A percentile compares a stretch with the other conserved stretches of the same genome.
Evolutionary conservation across 495 filamentous ascomycete genomes (phyloP).

Genomic region (Amniculicola lignicola): DNA sequence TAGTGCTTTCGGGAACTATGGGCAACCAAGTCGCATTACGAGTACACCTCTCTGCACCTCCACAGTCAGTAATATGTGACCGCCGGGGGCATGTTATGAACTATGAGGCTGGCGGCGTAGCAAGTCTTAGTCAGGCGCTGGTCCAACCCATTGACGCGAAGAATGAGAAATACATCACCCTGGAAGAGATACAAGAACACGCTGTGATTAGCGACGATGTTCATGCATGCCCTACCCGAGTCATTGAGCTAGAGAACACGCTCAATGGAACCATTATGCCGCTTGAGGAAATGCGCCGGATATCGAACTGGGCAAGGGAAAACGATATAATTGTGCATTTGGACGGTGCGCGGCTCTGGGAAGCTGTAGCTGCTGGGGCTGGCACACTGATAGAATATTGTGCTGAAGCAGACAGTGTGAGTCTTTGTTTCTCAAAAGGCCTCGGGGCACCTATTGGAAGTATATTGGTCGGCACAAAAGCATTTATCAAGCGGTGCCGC

Average conservation of each 20-base stretch:
- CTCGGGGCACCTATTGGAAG: slow-evolving; percentile 85
- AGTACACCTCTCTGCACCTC: slow-evolving; percentile 64
- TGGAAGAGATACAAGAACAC: slow-evolving; percentile 66
- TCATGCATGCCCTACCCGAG: slow-evolving; percentile 67
- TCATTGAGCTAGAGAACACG: slow-evolving; percentile 86
- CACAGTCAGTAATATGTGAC: slow-evolving; percentile 68
- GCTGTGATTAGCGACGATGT: slow-evolving; percentile 53
- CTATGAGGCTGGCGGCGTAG: slow-evolving; percentile 71
- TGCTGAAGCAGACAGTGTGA: slow-evolving; percentile 72
- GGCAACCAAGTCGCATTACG: slow-evolving; percentile 76
- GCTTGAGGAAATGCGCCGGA: slow-evolving; percentile 61
- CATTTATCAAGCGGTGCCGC: slow-evolving; percentile 66
- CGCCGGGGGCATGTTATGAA: slow-evolving; percentile 62
- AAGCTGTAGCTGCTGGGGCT: slow-evolving; percentile 43
- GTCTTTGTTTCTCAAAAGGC: slow-evolving; percentile 84
- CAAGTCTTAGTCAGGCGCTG: slow-evolving; percentile 58
- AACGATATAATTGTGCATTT: slow-evolving; percentile 71
- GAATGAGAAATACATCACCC: slow-evolving; percentile 70
- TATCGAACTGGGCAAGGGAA: slow-evolving; percentile 65
- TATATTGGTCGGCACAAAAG: slow-evolving; percentile 64
- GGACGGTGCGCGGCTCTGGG: slow-evolving; percentile 77
- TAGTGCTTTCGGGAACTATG: slow-evolving; percentile 90
- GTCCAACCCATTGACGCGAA: slow-evolving; percentile 56
- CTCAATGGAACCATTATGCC: slow-evolving; percentile 76
- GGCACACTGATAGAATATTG: slow-evolving; percentile 62